A percentile compares a stretch with the other conserved stretches of the same genome.
phyloP scores from a whole-genome alignment of 2,329 filamentous ascomycete genomes.

The Diplodia intermedia region DNA sequence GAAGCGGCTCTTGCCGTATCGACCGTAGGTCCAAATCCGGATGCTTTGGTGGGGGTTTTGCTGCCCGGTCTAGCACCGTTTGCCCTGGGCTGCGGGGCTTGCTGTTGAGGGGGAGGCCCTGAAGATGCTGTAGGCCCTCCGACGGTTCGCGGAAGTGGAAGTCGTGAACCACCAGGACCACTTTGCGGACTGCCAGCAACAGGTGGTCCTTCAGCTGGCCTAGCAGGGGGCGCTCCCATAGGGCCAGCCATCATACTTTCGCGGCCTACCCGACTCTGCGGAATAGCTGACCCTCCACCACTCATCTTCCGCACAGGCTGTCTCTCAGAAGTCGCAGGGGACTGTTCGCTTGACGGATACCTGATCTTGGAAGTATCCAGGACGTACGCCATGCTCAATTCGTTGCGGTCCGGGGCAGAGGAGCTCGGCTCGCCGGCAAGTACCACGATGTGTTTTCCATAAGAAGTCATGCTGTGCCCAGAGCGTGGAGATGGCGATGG shows the following conservation, averaged over 20 bases:
- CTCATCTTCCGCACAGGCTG: slow-evolving; percentile 51
- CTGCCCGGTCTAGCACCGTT: slow-evolving; percentile 52
- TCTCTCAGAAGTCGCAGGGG: slow-evolving; percentile 37
- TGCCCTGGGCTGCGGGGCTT: slow-evolving; percentile 63
- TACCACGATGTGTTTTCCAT: slow-evolving; percentile 90
- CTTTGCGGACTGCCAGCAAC: slow-evolving; percentile 45
- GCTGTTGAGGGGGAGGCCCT: slow-evolving; percentile 70
- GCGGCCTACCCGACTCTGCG: slow-evolving; percentile 51
- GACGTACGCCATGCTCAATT: slow-evolving; percentile 88
- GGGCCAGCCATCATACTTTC: slow-evolving; percentile 51
- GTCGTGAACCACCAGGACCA: slow-evolving; percentile 58
- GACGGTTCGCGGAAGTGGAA: slow-evolving; percentile 67
- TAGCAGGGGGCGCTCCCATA: slow-evolving; percentile 37
- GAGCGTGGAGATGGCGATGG: slow-evolving; percentile 92
- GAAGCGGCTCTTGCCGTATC: slow-evolving; percentile 52
- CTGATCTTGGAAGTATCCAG: slow-evolving; percentile 95
- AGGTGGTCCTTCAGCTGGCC: slow-evolving; percentile 18
- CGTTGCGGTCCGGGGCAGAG: slow-evolving; percentile 77
- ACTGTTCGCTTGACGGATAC: slow-evolving; percentile 79
- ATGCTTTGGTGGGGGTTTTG: slow-evolving; percentile 60
- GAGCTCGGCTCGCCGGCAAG: slow-evolving; percentile 94
- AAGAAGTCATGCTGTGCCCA: slow-evolving; percentile 96
- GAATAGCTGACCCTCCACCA: slow-evolving; percentile 53
- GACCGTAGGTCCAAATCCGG: slow-evolving; percentile 52
- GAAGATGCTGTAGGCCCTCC: slow-evolving; percentile 62